Evolutionary conservation across 192 early-diverging fungal genomes (phyloP).

Genomic region (Coemansia reversa): DNA sequence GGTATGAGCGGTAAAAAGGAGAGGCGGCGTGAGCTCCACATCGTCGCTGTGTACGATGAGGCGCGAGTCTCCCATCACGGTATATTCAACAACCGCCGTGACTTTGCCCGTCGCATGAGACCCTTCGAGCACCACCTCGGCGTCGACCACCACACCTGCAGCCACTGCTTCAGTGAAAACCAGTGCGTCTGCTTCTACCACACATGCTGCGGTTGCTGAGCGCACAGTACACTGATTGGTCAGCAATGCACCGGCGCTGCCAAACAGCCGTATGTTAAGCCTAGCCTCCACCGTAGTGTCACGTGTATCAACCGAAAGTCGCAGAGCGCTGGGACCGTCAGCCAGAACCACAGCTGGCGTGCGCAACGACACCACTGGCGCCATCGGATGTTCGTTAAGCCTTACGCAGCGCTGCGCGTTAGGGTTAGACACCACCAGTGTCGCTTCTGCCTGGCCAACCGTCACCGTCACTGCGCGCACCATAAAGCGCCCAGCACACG

Average conservation of each 20-base stretch:
- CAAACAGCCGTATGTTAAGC: slow-evolving; percentile 29
- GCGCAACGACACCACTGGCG: not conserved
- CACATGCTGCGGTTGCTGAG: not conserved
- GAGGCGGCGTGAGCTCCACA: slow-evolving; percentile 21
- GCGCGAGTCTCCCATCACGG: not conserved
- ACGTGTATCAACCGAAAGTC: slow-evolving; percentile 8
- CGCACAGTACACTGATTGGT: not conserved
- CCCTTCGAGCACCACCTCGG: slow-evolving; percentile 10
- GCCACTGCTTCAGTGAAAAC: slow-evolving; percentile 14
- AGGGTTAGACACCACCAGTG: slow-evolving; percentile 15
- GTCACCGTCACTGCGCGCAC: slow-evolving; percentile 18
- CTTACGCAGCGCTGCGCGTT: slow-evolving; percentile 14
- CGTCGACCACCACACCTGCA: not conserved
- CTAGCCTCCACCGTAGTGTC: slow-evolving; percentile 10
- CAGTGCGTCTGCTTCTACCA: slow-evolving; percentile 12
- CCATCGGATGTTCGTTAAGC: slow-evolving; percentile 22
- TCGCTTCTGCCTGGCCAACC: slow-evolving; percentile 17
- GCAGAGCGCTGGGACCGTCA: slow-evolving; percentile 13
- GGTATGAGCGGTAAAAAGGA: slow-evolving; percentile 8
- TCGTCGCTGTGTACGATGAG: slow-evolving; percentile 13
- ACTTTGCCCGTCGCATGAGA: slow-evolving; percentile 1
- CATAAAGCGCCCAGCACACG: slow-evolving; percentile 33
- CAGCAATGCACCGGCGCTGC: slow-evolving; percentile 11
- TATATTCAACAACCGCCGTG: slow-evolving; percentile 23
- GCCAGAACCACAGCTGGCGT: not conserved